A percentile compares a stretch with the other conserved stretches of the same genome.
phyloP scores from a whole-genome alignment of 2,329 filamentous ascomycete species.

The Hypoxylon sp. region DNA sequence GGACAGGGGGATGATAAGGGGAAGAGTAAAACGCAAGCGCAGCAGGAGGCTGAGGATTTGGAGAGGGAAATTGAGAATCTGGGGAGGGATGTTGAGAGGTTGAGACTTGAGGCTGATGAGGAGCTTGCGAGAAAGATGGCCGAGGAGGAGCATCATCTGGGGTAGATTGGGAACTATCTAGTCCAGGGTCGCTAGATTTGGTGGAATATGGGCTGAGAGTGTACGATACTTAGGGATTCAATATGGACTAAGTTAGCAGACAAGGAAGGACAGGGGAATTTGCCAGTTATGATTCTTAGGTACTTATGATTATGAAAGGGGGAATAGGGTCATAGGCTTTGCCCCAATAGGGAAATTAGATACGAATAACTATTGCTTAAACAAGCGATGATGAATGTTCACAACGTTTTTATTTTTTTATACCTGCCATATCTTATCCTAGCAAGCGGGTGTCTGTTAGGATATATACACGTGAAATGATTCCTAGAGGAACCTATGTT shows the following conservation, averaged over 20 bases:
- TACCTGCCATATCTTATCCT: constrained; percentile 6
- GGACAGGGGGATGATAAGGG: constrained; percentile 24
- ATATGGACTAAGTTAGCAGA: background rate
- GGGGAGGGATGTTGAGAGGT: constrained; percentile 47
- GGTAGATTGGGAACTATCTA: constrained; percentile 2
- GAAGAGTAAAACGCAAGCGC: constrained; percentile 16
- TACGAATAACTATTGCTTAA: background rate
- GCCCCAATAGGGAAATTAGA: background rate
- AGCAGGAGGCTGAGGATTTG: constrained; percentile 49
- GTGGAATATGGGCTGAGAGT: background rate
- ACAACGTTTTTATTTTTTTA: constrained; percentile 2
- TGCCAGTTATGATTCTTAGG: background rate
- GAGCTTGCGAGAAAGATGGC: constrained; percentile 63
- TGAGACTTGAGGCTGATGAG: constrained; percentile 64
- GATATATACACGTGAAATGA: constrained; percentile 5
- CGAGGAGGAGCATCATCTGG: constrained; percentile 48
- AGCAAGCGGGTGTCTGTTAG: background rate
- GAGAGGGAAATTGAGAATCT: constrained; percentile 54
- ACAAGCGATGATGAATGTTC: constrained; percentile 6
- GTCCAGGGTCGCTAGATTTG: background rate
- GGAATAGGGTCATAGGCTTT: background rate
- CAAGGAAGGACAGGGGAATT: constrained; percentile 10
- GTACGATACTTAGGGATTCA: background rate
- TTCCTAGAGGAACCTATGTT: constrained; percentile 1
- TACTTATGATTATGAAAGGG: background rate